Percentiles rank a stretch among this genome's conserved stretches.
These are phyloP conservation scores for Chrysopogon serrulatus DNA, from an alignment of 176 grass and related monocot genomes.

Conservation along the genomic window DNA sequence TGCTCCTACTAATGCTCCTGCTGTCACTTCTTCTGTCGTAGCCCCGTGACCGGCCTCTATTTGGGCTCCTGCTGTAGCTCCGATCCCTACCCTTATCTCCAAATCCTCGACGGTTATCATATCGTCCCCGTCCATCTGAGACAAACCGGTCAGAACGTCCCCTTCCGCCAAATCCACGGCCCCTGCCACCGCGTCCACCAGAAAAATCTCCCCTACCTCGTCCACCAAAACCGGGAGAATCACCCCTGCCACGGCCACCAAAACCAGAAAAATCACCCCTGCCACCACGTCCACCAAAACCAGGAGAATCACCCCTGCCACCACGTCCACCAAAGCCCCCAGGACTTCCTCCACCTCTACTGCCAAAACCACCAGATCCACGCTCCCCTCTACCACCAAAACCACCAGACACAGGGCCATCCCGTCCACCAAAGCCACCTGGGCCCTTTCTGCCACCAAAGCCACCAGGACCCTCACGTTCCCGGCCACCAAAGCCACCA, in stretches of 20 bases:
- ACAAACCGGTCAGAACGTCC: slow-evolving; percentile 65
- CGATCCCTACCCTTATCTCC: slow-evolving; percentile 46
- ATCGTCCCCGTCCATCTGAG: slow-evolving; percentile 66
- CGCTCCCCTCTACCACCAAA: slow-evolving; percentile 51
- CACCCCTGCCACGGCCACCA: slow-evolving; percentile 55
- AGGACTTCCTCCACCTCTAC: slow-evolving; percentile 47
- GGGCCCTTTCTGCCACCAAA: slow-evolving; percentile 50
- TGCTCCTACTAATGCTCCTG: slow-evolving; percentile 47
- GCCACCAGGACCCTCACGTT: slow-evolving; percentile 27
- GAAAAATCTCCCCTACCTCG: slow-evolving; percentile 59
- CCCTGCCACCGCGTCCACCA: slow-evolving; percentile 57
- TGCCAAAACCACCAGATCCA: slow-evolving; percentile 55
- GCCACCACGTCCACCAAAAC: slow-evolving; percentile 49
- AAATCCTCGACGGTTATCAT: slow-evolving; percentile 60
- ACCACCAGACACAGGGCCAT: slow-evolving; percentile 28
- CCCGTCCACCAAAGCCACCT: slow-evolving; percentile 39
- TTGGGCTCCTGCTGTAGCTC: slow-evolving; percentile 76
- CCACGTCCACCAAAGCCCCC: slow-evolving; percentile 55
- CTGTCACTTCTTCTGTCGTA: slow-evolving; percentile 58
- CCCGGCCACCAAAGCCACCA: slow-evolving; percentile 45
- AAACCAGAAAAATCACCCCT: slow-evolving; percentile 48
- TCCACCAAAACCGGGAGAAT: slow-evolving; percentile 54
- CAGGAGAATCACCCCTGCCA: slow-evolving; percentile 55
- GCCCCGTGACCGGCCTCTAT: slow-evolving; percentile 51
- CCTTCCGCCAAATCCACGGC: slow-evolving; percentile 62